Evolutionary conservation across 2,329 filamentous ascomycete species (phyloP).

Genomic region (Hypoxylon sp.): DNA sequence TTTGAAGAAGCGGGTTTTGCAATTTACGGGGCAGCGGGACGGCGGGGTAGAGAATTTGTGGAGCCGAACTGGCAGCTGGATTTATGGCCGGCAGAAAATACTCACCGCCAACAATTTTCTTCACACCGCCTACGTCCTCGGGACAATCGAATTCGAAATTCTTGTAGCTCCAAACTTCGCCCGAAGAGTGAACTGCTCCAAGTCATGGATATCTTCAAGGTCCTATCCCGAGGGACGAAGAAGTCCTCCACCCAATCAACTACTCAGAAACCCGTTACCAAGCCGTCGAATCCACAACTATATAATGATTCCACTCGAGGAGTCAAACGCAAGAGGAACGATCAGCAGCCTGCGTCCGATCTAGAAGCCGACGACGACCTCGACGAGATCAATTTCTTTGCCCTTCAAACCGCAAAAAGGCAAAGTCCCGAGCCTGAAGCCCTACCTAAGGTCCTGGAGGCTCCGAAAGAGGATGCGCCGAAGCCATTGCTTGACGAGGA

Average conservation of each 20-base stretch:
- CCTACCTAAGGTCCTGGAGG: conserved; percentile 33
- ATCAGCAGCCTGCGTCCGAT: conserved; percentile 43
- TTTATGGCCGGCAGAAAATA: conserved; percentile 30
- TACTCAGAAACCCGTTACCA: conserved; percentile 47
- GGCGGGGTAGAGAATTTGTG: not conserved
- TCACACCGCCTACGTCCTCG: conserved; percentile 25
- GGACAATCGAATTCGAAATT: conserved; percentile 19
- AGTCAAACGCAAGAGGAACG: conserved; percentile 65
- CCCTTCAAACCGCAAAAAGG: conserved; percentile 51
- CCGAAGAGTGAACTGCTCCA: not conserved
- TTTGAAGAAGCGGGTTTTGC: not conserved
- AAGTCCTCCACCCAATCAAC: conserved; percentile 54
- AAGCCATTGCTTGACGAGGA: conserved; percentile 66
- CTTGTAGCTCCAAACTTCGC: not conserved
- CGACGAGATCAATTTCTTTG: conserved; percentile 66
- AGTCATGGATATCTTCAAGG: conserved; percentile 75
- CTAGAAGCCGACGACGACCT: conserved; percentile 46
- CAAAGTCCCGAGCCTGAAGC: conserved; percentile 32
- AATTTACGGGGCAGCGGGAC: conserved; percentile 17
- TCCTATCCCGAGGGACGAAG: conserved; percentile 75
- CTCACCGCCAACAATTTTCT: conserved; percentile 30
- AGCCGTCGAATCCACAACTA: conserved; percentile 71
- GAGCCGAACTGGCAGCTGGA: not conserved
- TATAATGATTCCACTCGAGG: conserved; percentile 63
- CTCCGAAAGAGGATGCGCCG: conserved; percentile 33